Conservation (phyloP, 208 protist species). For the Trypanosoma congolense region DNA sequence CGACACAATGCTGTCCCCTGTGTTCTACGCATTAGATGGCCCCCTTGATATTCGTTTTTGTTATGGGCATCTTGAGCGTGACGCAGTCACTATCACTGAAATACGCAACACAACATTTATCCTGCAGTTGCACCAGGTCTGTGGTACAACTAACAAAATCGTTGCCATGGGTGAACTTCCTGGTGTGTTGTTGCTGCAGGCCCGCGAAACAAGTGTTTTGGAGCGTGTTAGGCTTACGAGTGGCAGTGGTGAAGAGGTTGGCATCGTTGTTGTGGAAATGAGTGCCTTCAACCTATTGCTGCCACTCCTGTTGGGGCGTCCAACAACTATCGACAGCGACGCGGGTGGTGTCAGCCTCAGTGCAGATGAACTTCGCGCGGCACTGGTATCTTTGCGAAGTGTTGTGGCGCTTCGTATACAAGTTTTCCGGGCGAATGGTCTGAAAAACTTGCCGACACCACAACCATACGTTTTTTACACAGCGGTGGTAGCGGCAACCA, state of each 20-base stretch:
- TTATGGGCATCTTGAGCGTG: constrained; percentile 52
- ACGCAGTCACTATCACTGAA: constrained; percentile 45
- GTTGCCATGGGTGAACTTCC: constrained; percentile 78
- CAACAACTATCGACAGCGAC: not conserved
- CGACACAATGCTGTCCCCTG: constrained; percentile 76
- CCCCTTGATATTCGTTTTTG: constrained; percentile 65
- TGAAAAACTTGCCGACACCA: constrained; percentile 27
- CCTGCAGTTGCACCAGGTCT: constrained; percentile 65
- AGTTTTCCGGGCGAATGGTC: constrained; percentile 51
- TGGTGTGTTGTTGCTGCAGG: constrained; percentile 43
- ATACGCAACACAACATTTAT: constrained; percentile 57
- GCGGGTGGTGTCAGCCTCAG: constrained; percentile 20
- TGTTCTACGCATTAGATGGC: constrained; percentile 49
- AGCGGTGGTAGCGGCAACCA: constrained; percentile 20
- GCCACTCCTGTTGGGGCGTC: constrained; percentile 48
- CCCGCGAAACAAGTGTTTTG: constrained; percentile 38
- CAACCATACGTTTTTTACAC: constrained; percentile 89
- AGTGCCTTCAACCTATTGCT: constrained; percentile 54
- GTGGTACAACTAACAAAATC: constrained; percentile 28
- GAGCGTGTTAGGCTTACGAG: constrained; percentile 45
- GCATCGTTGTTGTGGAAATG: constrained; percentile 45
- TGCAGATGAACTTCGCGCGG: constrained; percentile 32
- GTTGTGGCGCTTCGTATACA: constrained; percentile 66
- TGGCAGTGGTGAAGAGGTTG: constrained; percentile 40
- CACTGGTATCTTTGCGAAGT: constrained; percentile 60